A percentile compares a stretch with the other conserved stretches of the same genome.
Conservation (phyloP, 31 red algal species). For the Asparagopsis taxiformis region DNA sequence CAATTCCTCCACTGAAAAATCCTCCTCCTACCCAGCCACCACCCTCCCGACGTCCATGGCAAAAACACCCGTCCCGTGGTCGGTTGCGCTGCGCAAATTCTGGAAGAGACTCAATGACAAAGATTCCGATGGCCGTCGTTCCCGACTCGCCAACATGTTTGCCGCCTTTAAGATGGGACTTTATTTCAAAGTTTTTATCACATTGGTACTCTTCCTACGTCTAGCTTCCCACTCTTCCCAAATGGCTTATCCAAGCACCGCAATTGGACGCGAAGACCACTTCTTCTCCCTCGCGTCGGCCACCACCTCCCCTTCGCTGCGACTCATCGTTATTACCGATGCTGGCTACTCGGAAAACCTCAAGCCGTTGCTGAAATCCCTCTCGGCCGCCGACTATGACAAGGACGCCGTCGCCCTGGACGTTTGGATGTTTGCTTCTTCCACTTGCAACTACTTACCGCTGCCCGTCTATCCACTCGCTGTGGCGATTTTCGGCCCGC, state of each 20-base stretch:
- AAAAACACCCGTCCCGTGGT: neutral
- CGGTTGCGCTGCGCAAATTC: constrained; percentile 14
- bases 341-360: constrained; percentile 20
- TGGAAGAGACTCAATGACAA: constrained; percentile 52
- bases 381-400: constrained; percentile 39
- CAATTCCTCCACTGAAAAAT: too few relatives aligned
- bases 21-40: neutral
- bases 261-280: constrained; percentile 25
- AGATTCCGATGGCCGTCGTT: constrained; percentile 17
- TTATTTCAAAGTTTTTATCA: constrained; percentile 66
- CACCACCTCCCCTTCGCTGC: constrained; percentile 16
- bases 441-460: constrained; percentile 30
- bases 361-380: constrained; percentile 14
- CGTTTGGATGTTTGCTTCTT: constrained; percentile 58
- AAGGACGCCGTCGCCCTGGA: constrained; percentile 34
- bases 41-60: constrained; percentile 4
- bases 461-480: constrained; percentile 47
- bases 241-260: constrained; percentile 7
- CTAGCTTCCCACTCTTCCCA: constrained; percentile 53
- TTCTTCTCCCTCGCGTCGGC: constrained; percentile 21
- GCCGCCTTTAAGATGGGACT: constrained; percentile 61
- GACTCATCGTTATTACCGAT: constrained; percentile 28
- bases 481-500: constrained; percentile 57
- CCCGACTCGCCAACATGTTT: constrained; percentile 29
- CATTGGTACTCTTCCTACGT: constrained; percentile 32